A percentile compares a stretch with the other conserved stretches of the same genome.
Evolutionary conservation across 2,329 filamentous ascomycete species (phyloP).

Genomic region (Pseudogymnoascus sp.): DNA sequence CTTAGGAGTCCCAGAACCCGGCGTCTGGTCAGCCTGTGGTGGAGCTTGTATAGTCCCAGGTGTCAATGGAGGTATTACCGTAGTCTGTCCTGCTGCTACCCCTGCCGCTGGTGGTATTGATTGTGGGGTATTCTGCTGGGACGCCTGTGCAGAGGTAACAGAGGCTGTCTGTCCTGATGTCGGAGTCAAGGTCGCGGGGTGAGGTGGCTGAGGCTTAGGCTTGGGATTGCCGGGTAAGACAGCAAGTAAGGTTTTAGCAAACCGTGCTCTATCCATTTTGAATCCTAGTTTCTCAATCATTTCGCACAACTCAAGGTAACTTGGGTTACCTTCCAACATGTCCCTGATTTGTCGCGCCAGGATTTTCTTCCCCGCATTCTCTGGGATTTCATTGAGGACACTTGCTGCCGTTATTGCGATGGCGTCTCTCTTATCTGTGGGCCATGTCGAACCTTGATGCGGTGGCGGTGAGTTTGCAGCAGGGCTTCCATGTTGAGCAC

Average conservation of each 20-base stretch:
- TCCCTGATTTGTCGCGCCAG: not conserved
- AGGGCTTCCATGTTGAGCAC: not conserved
- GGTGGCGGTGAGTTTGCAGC: not conserved
- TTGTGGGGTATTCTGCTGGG: not conserved
- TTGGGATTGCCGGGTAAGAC: not conserved
- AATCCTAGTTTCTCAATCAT: conserved; percentile 13
- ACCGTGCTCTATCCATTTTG: conserved; percentile 9
- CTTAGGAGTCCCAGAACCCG: not conserved
- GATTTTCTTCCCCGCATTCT: conserved; percentile 11
- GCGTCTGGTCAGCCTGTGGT: not conserved
- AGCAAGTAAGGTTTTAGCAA: conserved; percentile 11
- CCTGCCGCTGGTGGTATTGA: not conserved
- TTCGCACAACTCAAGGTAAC: conserved; percentile 12
- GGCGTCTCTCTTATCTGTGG: not conserved
- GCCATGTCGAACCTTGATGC: conserved; percentile 3
- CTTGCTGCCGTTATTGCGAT: conserved; percentile 8
- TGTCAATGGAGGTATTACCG: not conserved
- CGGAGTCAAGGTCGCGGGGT: not conserved
- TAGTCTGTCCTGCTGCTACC: not conserved
- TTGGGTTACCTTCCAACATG: conserved; percentile 11
- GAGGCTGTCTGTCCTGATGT: not conserved
- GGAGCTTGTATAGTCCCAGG: not conserved
- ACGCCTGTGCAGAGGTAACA: not conserved
- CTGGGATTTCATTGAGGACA: conserved; percentile 7
- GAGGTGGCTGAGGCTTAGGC: not conserved